Conservation (phyloP, 305 asterid genomes). For the Fraxinus angustifolia region DNA sequence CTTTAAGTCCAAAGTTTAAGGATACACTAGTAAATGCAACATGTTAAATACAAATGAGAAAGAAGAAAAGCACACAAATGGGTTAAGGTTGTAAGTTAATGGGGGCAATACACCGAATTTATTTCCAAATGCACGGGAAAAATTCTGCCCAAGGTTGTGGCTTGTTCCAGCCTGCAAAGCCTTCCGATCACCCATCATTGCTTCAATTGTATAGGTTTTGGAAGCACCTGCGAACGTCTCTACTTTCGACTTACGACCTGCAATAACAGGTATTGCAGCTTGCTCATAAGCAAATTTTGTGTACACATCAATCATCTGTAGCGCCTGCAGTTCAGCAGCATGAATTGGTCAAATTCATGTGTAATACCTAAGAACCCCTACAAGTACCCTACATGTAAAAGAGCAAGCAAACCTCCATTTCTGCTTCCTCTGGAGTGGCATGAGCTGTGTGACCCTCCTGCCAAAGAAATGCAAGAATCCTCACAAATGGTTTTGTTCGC, state of each 20-base stretch:
- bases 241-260: slow-evolving; percentile 84
- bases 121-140: slow-evolving; percentile 81
- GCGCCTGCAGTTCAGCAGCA: slow-evolving; percentile 61
- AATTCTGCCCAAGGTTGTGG: slow-evolving; percentile 97
- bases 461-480: slow-evolving; percentile 96
- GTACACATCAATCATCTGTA: slow-evolving; percentile 89
- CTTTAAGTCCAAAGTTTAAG: not conserved
- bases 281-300: slow-evolving; percentile 86
- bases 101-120: not conserved
- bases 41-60: not conserved
- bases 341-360: slow-evolving; percentile 28
- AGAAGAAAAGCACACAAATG: not conserved
- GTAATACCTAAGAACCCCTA: slow-evolving; percentile 7
- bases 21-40: not conserved
- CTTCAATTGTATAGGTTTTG: slow-evolving; percentile 90
- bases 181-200: slow-evolving; percentile 98
- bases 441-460: slow-evolving; percentile 99
- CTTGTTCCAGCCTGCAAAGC: slow-evolving; percentile 98
- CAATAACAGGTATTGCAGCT: slow-evolving; percentile 98
- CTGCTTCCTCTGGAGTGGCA: slow-evolving; percentile 88
- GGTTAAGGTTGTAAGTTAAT: not conserved
- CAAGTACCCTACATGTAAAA: not conserved
- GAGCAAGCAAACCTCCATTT: slow-evolving; percentile 62
- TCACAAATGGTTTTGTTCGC: slow-evolving; percentile 93
- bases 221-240: slow-evolving; percentile 97